Percentiles rank a stretch among this genome's conserved stretches.
Evolutionary conservation across 257 asterid genomes (phyloP).

Genomic region (Dorcoceras hygrometricum): DNA sequence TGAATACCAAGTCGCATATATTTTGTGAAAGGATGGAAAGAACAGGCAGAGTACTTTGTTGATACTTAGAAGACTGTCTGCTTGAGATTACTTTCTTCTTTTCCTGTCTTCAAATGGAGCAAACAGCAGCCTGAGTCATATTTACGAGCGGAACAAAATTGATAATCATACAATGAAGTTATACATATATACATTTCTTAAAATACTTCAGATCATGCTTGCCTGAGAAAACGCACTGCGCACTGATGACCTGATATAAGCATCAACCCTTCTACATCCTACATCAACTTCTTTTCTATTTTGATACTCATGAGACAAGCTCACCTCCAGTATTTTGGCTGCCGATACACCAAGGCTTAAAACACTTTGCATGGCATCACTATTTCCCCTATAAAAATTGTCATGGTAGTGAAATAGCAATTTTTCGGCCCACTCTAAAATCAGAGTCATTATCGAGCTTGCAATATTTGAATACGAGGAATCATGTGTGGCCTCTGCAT

Average conservation of each 20-base stretch:
- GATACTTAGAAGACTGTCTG: slow-evolving; percentile 62
- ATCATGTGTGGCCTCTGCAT: slow-evolving; percentile 43
- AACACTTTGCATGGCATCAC: slow-evolving; percentile 61
- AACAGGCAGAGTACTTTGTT: slow-evolving; percentile 65
- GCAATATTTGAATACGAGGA: slow-evolving; percentile 50
- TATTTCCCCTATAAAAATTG: slow-evolving; percentile 64
- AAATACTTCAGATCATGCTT: slow-evolving; percentile 33
- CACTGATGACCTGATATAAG: slow-evolving; percentile 78
- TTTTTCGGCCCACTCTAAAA: slow-evolving; percentile 69
- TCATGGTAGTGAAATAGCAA: slow-evolving; percentile 63
- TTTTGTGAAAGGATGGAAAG: slow-evolving; percentile 81
- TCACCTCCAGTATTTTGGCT: slow-evolving; percentile 50
- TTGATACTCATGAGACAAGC: slow-evolving; percentile 37
- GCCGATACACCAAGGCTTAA: slow-evolving; percentile 58
- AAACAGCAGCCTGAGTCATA: slow-evolving; percentile 42
- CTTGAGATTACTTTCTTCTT: slow-evolving; percentile 62
- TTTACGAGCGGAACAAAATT: slow-evolving; percentile 12
- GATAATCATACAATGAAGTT: slow-evolving; percentile 8
- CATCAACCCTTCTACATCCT: slow-evolving; percentile 50
- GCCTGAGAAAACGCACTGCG: slow-evolving; percentile 71
- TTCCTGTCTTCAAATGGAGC: slow-evolving; percentile 80
- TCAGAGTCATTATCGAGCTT: slow-evolving; percentile 39
- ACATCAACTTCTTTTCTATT: slow-evolving; percentile 49
- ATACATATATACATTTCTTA: not conserved
- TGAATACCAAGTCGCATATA: slow-evolving; percentile 68